Conservation (phyloP, 164 flowering plant species). For the Warburgia ugandensis region DNA sequence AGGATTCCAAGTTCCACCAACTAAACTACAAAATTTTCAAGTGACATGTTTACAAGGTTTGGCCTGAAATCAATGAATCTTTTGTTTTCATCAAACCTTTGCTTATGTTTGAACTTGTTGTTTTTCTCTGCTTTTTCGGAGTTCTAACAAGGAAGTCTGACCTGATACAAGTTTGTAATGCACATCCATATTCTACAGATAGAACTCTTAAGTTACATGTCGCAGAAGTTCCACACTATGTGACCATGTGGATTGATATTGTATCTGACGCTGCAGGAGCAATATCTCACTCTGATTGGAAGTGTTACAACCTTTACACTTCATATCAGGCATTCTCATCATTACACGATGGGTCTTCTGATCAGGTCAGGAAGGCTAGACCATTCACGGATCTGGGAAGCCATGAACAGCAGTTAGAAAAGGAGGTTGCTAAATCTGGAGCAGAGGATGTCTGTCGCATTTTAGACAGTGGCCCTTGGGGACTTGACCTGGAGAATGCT, state of each 20-base stretch:
- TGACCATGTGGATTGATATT: background rate
- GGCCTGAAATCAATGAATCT: too few relatives aligned
- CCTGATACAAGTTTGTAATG: too few relatives aligned
- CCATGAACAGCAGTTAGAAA: constrained; percentile 14
- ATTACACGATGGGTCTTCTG: constrained; percentile 28
- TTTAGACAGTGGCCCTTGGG: constrained; percentile 65
- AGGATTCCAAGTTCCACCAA: too few relatives aligned
- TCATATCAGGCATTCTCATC: constrained; percentile 25
- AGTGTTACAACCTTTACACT: constrained; percentile 8
- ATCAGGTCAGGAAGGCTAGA: constrained; percentile 13
- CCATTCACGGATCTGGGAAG: constrained; percentile 9
- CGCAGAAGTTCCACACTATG: too few relatives aligned
- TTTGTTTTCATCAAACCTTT: too few relatives aligned
- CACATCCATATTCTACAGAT: too few relatives aligned
- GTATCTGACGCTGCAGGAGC: constrained; percentile 26
- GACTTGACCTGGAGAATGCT: constrained; percentile 46
- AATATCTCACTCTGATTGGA: constrained; percentile 11
- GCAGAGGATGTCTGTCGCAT: constrained; percentile 51
- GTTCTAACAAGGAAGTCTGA: too few relatives aligned
- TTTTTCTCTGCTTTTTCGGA: too few relatives aligned
- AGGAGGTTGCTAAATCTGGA: constrained; percentile 22
- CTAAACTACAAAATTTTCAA: too few relatives aligned
- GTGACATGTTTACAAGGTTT: too few relatives aligned
- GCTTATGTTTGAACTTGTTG: too few relatives aligned
- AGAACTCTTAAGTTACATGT: too few relatives aligned